Percentiles rank a stretch among this genome's conserved stretches.
These are phyloP conservation scores for Kwoniella sp. DNA, from an alignment of 768 basidiomycete species.

Conservation along the genomic window DNA sequence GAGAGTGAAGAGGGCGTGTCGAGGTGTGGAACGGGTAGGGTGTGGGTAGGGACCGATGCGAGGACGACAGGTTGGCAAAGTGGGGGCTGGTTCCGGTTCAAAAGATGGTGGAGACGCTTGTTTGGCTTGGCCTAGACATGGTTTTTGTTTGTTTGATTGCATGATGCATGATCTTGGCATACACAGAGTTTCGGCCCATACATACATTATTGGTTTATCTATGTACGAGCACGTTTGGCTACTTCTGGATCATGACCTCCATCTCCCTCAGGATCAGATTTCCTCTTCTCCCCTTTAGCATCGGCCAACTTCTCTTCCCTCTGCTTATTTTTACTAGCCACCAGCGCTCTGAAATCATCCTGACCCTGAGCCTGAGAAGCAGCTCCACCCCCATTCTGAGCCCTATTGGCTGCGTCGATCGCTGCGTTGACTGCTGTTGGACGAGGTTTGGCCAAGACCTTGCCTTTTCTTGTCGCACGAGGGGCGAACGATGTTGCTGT, in stretches of 20 bases:
- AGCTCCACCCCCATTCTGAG: conserved; percentile 7
- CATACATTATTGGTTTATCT: background rate
- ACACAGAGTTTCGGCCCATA: too few relatives aligned
- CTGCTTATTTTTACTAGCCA: conserved; percentile 56
- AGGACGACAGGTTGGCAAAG: conserved; percentile 72
- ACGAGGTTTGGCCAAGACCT: conserved; percentile 58
- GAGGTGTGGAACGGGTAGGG: conserved; percentile 76
- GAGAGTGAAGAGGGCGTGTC: conserved; percentile 63
- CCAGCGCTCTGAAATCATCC: conserved; percentile 83
- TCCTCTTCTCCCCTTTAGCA: conserved; percentile 26
- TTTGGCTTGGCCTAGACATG: conserved; percentile 64
- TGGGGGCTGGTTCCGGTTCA: conserved; percentile 75
- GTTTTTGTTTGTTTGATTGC: conserved; percentile 53
- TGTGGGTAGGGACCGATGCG: conserved; percentile 70
- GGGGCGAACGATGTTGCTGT: conserved; percentile 34
- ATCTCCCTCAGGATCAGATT: conserved; percentile 23
- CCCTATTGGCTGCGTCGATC: background rate
- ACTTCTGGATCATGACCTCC: conserved; percentile 9
- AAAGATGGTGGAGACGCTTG: conserved; percentile 74
- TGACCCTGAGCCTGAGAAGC: conserved; percentile 58
- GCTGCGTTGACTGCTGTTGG: conserved; percentile 59
- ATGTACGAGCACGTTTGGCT: conserved; percentile 16
- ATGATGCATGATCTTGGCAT: conserved; percentile 16
- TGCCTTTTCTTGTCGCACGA: conserved; percentile 30
- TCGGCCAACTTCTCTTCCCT: conserved; percentile 32